These are phyloP conservation scores for Phaeoacremonium minimum DNA, from an alignment of 2,329 filamentous ascomycete species.

Conservation along the genomic window DNA sequence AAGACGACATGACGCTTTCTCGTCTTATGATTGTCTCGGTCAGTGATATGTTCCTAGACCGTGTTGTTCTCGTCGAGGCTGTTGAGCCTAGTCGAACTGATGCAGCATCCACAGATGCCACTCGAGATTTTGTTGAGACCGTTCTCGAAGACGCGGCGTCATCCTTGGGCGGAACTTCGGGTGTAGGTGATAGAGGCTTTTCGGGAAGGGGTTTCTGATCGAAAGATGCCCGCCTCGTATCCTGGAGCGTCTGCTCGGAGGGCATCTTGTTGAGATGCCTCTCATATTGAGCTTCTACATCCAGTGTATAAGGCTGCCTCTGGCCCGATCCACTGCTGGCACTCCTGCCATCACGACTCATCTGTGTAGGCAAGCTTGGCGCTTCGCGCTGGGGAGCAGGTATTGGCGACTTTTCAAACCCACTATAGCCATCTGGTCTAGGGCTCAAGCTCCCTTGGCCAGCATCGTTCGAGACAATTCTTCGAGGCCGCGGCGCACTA, in stretches of 20 bases:
- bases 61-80: slow-evolving; percentile 29
- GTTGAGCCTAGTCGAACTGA: slow-evolving; percentile 5
- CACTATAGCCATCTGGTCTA: neutral
- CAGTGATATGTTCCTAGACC: slow-evolving; percentile 49
- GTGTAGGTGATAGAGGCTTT: slow-evolving; percentile 11
- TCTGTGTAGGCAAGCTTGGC: neutral
- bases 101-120: slow-evolving; percentile 18
- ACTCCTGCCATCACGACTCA: slow-evolving; percentile 1
- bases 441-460: slow-evolving; percentile 5
- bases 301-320: too few species aligned
- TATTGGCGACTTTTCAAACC: slow-evolving; percentile 3
- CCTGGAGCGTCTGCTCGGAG: slow-evolving; percentile 8
- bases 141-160: slow-evolving; percentile 21
- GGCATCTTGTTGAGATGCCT: too few species aligned
- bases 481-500: slow-evolving; percentile 52
- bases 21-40: slow-evolving; percentile 43
- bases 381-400: slow-evolving; percentile 3
- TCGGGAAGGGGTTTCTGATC: slow-evolving; percentile 13
- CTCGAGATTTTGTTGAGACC: slow-evolving; percentile 26
- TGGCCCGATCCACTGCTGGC: neutral
- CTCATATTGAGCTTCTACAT: too few species aligned
- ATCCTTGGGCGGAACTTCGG: slow-evolving; percentile 35
- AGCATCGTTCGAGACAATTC: slow-evolving; percentile 25
- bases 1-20: slow-evolving; percentile 36
- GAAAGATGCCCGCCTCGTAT: slow-evolving; percentile 8